Percentiles rank a stretch among this genome's conserved stretches.
Conservation (phyloP, 1,284 basidiomycete genomes). For the Cryptococcus deneoformans region DNA sequence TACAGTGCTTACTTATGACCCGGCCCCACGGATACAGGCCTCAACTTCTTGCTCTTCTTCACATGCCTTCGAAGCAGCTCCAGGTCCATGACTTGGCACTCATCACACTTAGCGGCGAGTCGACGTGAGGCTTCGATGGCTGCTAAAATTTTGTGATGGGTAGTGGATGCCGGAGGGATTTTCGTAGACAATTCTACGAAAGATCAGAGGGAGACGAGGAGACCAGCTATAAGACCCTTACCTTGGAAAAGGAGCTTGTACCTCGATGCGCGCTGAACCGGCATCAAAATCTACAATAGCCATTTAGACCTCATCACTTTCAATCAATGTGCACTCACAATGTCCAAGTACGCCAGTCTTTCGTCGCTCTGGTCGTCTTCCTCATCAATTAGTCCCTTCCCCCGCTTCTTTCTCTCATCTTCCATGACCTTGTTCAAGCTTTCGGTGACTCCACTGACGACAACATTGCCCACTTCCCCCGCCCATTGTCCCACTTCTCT, state of each 20-base stretch:
- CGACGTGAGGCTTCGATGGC: conserved; percentile 10
- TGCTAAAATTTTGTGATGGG: conserved; percentile 6
- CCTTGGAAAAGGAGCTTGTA: conserved; percentile 34
- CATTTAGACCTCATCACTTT: not conserved
- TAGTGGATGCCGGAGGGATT: conserved; percentile 6
- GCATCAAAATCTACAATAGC: conserved; percentile 23
- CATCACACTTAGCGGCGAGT: conserved; percentile 8
- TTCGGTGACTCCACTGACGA: conserved; percentile 18
- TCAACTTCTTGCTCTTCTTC: conserved; percentile 5
- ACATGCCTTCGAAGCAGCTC: conserved; percentile 14
- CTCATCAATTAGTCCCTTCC: not conserved
- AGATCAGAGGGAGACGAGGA: too few species aligned
- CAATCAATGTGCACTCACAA: conserved; percentile 13
- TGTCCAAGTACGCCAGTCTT: conserved; percentile 23
- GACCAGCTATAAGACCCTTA: not conserved
- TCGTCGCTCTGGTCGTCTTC: conserved; percentile 14
- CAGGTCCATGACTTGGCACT: conserved; percentile 17
- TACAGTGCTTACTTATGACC: not conserved
- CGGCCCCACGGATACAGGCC: conserved; percentile 9
- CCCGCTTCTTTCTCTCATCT: conserved; percentile 1
- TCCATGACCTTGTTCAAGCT: conserved; percentile 10
- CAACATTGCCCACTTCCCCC: conserved; percentile 21
- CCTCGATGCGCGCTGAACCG: conserved; percentile 28
- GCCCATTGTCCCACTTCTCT: conserved; percentile 26
- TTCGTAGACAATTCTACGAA: conserved; percentile 7